These are phyloP conservation scores for Kodamaea sp. DNA, from an alignment of 1,139 yeast species.

Conservation along the genomic window DNA sequence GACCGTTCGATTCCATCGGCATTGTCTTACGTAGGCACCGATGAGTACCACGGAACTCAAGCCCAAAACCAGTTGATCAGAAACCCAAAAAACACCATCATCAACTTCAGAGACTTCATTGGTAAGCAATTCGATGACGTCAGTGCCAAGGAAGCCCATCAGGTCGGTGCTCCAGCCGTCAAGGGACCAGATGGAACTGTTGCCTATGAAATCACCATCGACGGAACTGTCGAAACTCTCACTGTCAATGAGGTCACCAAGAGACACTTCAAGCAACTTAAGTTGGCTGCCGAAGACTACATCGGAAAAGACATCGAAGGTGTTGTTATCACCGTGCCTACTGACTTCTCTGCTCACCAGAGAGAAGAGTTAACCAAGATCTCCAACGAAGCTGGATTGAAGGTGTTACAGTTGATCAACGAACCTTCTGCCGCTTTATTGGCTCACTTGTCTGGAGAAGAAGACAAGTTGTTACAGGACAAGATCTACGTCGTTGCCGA, in stretches of 20 bases:
- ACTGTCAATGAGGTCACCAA: constrained; percentile 76
- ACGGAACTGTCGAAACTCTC: constrained; percentile 47
- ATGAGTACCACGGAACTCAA: constrained; percentile 97
- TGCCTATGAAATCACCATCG: constrained; percentile 63
- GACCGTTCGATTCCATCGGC: constrained; percentile 96
- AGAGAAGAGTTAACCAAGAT: constrained; percentile 62
- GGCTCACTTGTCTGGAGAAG: constrained; percentile 64
- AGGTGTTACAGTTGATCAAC: constrained; percentile 82
- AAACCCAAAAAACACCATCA: constrained; percentile 83
- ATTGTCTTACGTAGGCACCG: constrained; percentile 86
- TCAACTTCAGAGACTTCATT: constrained; percentile 90
- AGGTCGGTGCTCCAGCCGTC: constrained; percentile 72
- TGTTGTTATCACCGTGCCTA: constrained; percentile 88
- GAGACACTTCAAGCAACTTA: constrained; percentile 82
- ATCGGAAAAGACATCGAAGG: constrained; percentile 81
- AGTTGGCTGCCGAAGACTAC: constrained; percentile 89
- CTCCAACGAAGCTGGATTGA: constrained; percentile 72
- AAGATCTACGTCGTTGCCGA: constrained; percentile 91
- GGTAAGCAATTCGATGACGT: constrained; percentile 74
- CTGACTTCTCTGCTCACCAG: constrained; percentile 78
- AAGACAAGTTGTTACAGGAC: constrained; percentile 62
- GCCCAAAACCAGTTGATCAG: constrained; percentile 91
- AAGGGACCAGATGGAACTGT: constrained; percentile 64
- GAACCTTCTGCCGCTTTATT: constrained; percentile 94
- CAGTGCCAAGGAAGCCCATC: constrained; percentile 56